These are phyloP conservation scores for Pyronema domesticum DNA, from an alignment of 495 filamentous ascomycete species.

Conservation along the genomic window DNA sequence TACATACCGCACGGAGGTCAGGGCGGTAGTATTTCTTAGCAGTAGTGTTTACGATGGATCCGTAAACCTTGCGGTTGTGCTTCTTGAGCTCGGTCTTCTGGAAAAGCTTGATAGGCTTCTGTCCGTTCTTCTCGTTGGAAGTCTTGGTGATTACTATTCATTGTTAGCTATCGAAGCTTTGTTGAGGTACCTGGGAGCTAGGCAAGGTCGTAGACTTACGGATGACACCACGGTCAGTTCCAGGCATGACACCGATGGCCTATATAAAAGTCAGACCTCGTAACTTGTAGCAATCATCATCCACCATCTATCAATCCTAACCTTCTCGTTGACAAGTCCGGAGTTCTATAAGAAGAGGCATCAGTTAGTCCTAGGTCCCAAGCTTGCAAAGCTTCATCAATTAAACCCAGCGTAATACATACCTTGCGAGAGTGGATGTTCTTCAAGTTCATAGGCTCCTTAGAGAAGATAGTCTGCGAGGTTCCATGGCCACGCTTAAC, in stretches of 20 bases:
- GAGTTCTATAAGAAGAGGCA: slow-evolving; percentile 45
- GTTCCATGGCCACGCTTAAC: slow-evolving; percentile 59
- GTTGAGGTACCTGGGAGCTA: not conserved
- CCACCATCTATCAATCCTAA: slow-evolving; percentile 28
- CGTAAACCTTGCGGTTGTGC: slow-evolving; percentile 73
- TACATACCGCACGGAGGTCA: slow-evolving; percentile 51
- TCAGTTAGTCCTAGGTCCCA: slow-evolving; percentile 5
- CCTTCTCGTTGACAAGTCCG: slow-evolving; percentile 85
- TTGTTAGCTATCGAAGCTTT: not conserved
- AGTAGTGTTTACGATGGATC: slow-evolving; percentile 56
- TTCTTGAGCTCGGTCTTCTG: slow-evolving; percentile 47
- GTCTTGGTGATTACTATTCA: slow-evolving; percentile 59
- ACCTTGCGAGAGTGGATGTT: slow-evolving; percentile 91
- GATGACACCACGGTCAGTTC: slow-evolving; percentile 49
- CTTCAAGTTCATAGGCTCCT: slow-evolving; percentile 73
- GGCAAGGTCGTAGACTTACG: slow-evolving; percentile 11
- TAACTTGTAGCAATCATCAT: not conserved
- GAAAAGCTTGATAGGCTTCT: slow-evolving; percentile 49
- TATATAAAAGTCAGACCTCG: slow-evolving; percentile 23
- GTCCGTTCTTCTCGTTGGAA: slow-evolving; percentile 35
- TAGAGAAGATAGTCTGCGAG: slow-evolving; percentile 73
- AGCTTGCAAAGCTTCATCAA: too few relatives aligned
- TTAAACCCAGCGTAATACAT: too few relatives aligned
- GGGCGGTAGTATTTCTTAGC: slow-evolving; percentile 70
- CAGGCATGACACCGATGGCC: slow-evolving; percentile 60